Evolutionary conservation across 2,329 filamentous ascomycete genomes (phyloP).

Genomic region (Cladosporium sp.): DNA sequence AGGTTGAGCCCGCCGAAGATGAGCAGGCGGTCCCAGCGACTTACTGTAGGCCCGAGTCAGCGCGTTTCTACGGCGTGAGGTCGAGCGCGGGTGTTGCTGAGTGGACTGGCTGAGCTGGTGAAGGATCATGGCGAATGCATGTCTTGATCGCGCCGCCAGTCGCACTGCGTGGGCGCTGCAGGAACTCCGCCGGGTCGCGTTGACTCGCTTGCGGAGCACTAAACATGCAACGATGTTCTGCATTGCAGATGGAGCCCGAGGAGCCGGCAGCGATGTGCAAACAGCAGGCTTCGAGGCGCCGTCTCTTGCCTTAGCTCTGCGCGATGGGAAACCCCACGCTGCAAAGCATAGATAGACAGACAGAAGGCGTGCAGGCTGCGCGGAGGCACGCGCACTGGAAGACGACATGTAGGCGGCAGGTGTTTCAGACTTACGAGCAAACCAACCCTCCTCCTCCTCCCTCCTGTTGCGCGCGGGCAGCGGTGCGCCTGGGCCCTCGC

Average conservation of each 20-base stretch:
- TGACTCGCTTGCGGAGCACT: constrained; percentile 11
- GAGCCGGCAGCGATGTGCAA: constrained; percentile 13
- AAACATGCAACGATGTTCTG: constrained; percentile 20
- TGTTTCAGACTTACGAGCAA: constrained; percentile 69
- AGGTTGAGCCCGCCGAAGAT: constrained; percentile 89
- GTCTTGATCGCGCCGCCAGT: constrained; percentile 7
- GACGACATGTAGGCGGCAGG: constrained; percentile 3
- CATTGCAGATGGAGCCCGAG: constrained; percentile 27
- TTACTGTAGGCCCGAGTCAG: constrained; percentile 58
- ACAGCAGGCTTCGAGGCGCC: not conserved
- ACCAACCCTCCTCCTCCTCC: constrained; percentile 93
- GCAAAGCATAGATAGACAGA: not conserved
- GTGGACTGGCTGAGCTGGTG: not conserved
- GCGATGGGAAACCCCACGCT: constrained; percentile 6
- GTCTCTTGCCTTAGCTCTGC: not conserved
- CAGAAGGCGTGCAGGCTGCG: not conserved
- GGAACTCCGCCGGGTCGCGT: constrained; percentile 10
- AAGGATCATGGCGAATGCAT: constrained; percentile 10
- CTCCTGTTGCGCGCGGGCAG: constrained; percentile 76
- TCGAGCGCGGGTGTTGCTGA: constrained; percentile 7
- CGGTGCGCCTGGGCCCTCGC: constrained; percentile 69
- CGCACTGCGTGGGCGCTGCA: constrained; percentile 8
- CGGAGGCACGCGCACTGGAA: constrained; percentile 5
- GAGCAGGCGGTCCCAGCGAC: constrained; percentile 91
- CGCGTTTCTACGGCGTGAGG: constrained; percentile 11